Conservation (phyloP, 331 rosid genomes). For the Stylosanthes scabra region DNA sequence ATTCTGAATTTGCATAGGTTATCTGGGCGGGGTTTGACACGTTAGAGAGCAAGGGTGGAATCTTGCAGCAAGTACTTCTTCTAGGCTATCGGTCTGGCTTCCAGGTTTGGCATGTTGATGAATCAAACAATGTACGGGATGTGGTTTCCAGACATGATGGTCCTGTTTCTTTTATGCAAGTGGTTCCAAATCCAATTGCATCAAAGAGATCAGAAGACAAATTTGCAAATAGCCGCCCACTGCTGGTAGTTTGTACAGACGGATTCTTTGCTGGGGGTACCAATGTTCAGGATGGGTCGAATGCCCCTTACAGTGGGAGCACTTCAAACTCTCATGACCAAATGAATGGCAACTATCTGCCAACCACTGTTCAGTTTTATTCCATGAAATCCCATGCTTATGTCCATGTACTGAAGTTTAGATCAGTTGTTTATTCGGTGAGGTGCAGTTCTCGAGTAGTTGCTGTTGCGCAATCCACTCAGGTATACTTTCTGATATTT, state of each 20-base stretch:
- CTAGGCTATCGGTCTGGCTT: slow-evolving; percentile 91
- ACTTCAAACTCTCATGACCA: slow-evolving; percentile 61
- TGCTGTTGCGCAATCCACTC: slow-evolving; percentile 82
- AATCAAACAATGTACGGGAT: slow-evolving; percentile 85
- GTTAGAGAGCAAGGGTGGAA: slow-evolving; percentile 71
- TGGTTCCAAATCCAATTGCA: slow-evolving; percentile 77
- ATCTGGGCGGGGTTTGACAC: slow-evolving; percentile 97
- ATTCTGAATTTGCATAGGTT: slow-evolving; percentile 56
- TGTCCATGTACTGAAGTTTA: slow-evolving; percentile 83
- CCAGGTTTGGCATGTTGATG: slow-evolving; percentile 99
- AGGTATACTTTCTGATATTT: slow-evolving; percentile 58
- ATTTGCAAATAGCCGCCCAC: slow-evolving; percentile 72
- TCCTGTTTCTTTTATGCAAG: slow-evolving; percentile 90
- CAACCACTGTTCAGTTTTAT: slow-evolving; percentile 81
- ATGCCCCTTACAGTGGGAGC: slow-evolving; percentile 53
- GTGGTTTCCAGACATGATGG: slow-evolving; percentile 83
- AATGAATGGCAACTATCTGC: slow-evolving; percentile 64
- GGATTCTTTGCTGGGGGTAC: slow-evolving; percentile 68
- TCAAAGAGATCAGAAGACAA: slow-evolving; percentile 70
- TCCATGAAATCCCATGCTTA: slow-evolving; percentile 87
- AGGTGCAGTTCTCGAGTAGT: slow-evolving; percentile 92
- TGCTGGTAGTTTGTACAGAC: slow-evolving; percentile 79
- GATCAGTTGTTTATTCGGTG: slow-evolving; percentile 84
- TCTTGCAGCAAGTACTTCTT: slow-evolving; percentile 74
- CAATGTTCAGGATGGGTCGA: slow-evolving; percentile 58